Conservation (phyloP, 371 early-diverging fungal species). For the Actinomortierella ambigua region DNA sequence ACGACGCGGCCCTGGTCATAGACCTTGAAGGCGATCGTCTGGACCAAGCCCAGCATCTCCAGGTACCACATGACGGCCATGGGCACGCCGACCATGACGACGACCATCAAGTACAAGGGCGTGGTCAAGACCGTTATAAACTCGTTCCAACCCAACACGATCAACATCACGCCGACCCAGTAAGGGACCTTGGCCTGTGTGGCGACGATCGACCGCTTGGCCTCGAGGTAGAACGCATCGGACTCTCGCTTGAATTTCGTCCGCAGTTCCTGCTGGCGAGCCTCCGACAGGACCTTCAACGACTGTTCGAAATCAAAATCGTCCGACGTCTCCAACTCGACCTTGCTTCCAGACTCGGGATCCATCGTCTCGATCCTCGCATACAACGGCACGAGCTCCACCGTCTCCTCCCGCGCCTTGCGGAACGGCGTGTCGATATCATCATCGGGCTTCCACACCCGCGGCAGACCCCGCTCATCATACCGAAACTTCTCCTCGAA, state of each 20-base stretch:
- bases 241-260: slow-evolving; percentile 87
- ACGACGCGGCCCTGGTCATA: slow-evolving; percentile 37
- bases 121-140: slow-evolving; percentile 80
- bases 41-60: slow-evolving; percentile 70
- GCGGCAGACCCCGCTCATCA: slow-evolving; percentile 90
- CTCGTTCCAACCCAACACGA: slow-evolving; percentile 94
- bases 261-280: slow-evolving; percentile 77
- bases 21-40: slow-evolving; percentile 51
- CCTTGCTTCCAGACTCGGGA: slow-evolving; percentile 27
- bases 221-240: slow-evolving; percentile 91
- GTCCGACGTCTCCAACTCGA: slow-evolving; percentile 38
- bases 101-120: slow-evolving; percentile 78
- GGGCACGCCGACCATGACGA: slow-evolving; percentile 56
- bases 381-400: slow-evolving; percentile 68
- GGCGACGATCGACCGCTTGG: slow-evolving; percentile 91
- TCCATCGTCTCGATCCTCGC: slow-evolving; percentile 59
- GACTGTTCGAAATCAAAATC: slow-evolving; percentile 70
- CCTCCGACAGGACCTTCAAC: slow-evolving; percentile 66
- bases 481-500: slow-evolving; percentile 94
- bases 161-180: slow-evolving; percentile 83
- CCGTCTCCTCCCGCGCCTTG: slow-evolving; percentile 70
- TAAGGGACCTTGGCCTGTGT: slow-evolving; percentile 86
- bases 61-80: slow-evolving; percentile 65
- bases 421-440: slow-evolving; percentile 90
- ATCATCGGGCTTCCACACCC: slow-evolving; percentile 94